A percentile compares a stretch with the other conserved stretches of the same genome.
phyloP scores from a whole-genome alignment of 73 alveolate species.

The Paramecium octaurelia region DNA sequence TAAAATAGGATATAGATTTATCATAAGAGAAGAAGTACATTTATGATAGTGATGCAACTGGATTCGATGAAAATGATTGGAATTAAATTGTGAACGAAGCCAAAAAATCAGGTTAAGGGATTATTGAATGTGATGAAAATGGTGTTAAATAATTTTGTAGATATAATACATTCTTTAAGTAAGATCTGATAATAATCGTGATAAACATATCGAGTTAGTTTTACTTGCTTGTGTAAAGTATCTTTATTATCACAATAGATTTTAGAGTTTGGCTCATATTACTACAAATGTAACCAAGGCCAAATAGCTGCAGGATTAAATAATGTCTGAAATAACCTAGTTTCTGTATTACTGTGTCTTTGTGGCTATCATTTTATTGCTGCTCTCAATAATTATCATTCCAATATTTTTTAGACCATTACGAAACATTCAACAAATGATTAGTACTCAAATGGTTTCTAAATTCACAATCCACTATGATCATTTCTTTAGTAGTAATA shows the following conservation, averaged over 20 bases:
- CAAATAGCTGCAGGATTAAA: neutral
- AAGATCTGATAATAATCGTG: neutral
- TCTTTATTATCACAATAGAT: neutral
- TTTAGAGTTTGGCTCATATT: neutral
- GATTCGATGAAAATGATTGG: conserved; percentile 2
- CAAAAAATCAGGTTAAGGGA: neutral
- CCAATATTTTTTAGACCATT: neutral
- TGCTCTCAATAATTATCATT: neutral
- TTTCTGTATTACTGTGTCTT: neutral
- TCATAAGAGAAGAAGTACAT: neutral
- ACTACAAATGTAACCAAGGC: neutral
- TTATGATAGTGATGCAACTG: neutral
- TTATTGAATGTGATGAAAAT: neutral
- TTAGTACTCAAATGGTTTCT: neutral
- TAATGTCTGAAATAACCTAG: neutral
- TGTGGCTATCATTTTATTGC: neutral
- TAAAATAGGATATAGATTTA: neutral
- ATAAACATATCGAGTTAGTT: neutral
- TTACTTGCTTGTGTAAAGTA: neutral
- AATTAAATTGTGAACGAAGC: neutral
- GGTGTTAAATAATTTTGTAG: neutral
- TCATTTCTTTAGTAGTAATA: neutral
- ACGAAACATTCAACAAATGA: neutral
- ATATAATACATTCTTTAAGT: neutral
- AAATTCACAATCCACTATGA: conserved; percentile 3